Evolutionary conservation across 2,329 filamentous ascomycete species (phyloP), one percentile per base, ranked within the genome.

Genomic region (Nothophoma quercina): DNA sequence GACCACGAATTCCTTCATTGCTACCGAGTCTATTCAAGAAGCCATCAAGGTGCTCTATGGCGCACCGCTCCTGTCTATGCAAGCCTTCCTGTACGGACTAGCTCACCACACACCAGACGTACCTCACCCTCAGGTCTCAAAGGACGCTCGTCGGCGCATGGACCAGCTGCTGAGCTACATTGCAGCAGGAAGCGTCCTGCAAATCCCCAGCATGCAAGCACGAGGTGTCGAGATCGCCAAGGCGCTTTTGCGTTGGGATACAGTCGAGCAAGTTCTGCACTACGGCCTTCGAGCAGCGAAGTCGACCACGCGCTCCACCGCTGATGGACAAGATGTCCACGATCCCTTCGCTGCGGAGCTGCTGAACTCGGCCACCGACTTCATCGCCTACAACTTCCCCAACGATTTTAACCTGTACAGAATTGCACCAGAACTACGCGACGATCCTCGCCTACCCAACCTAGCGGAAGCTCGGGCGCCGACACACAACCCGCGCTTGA

Each of bases 151-250:
- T 9, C 67, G 60, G 41, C 73, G 73, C 30, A 74, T 74, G 70
- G 58, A 56, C 16, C 69, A 74, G 43, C 61, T 69, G 3, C 72
- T 90, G 16, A 84, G 85, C 19, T 88, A 89, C 63, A 82, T 86
- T 36, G 85, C 86, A 21, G 83, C 85, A 5, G 88, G 86, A 0
- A 77, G 83, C 41, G 75, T 85, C 30, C 75, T 90, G 13, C 76
- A 78, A 32, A 81, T 87, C 65, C 77, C 75, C 2, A 78, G 80
- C 19, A 79, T 89, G 21, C 76, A 82, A 9, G 72, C 78, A 36
- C 81, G 84, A 28, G 87, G 86, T 28, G 74, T 88, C 21, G 81
- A 85, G 39, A 79, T 88, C 55, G 85, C 85, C 1, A 77, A 80
- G 28, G 78, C 80, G 44, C 77, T 85, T 4, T 65, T 90, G 33